These are phyloP conservation scores for Phytopythium oedochilum DNA, from an alignment of 352 stramenopile species.

Conservation along the genomic window DNA sequence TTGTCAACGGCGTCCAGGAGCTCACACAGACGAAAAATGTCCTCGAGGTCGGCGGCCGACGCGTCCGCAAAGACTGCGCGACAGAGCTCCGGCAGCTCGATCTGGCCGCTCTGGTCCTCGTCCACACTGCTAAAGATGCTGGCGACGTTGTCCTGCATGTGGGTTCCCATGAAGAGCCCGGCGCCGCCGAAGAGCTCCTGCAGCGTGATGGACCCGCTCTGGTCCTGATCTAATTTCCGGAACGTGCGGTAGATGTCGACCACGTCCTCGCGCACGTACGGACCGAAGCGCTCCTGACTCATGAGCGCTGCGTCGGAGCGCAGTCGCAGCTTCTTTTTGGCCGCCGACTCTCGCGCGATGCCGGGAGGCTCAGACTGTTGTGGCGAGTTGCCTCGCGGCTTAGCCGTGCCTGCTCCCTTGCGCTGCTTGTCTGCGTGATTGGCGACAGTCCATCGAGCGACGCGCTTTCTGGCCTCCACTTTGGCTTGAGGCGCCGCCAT, in stretches of 20 bases:
- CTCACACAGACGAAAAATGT: conserved; percentile 53
- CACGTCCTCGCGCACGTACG: conserved; percentile 60
- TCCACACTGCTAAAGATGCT: conserved; percentile 81
- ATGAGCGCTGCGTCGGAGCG: conserved; percentile 57
- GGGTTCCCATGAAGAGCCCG: conserved; percentile 49
- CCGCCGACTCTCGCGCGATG: conserved; percentile 12
- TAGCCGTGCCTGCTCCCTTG: not conserved
- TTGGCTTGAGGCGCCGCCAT: not conserved
- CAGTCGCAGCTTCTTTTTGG: conserved; percentile 61
- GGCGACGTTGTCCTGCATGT: conserved; percentile 64
- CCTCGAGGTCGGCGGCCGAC: conserved; percentile 25
- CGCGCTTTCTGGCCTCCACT: not conserved
- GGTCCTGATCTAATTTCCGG: conserved; percentile 61
- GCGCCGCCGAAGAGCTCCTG: conserved; percentile 54
- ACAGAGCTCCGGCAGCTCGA: conserved; percentile 65
- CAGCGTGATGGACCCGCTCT: conserved; percentile 62
- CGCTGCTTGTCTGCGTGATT: not conserved
- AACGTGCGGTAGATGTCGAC: conserved; percentile 75
- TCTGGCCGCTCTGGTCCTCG: conserved; percentile 65
- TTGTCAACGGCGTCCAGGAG: conserved; percentile 51
- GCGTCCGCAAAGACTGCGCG: conserved; percentile 55
- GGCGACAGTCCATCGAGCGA: not conserved
- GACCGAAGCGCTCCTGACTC: conserved; percentile 55
- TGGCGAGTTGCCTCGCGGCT: conserved; percentile 3
- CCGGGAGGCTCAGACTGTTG: conserved; percentile 6